Evolutionary conservation across 192 early-diverging fungal species (phyloP).

Genomic region (Nowakowskiella sp.): DNA sequence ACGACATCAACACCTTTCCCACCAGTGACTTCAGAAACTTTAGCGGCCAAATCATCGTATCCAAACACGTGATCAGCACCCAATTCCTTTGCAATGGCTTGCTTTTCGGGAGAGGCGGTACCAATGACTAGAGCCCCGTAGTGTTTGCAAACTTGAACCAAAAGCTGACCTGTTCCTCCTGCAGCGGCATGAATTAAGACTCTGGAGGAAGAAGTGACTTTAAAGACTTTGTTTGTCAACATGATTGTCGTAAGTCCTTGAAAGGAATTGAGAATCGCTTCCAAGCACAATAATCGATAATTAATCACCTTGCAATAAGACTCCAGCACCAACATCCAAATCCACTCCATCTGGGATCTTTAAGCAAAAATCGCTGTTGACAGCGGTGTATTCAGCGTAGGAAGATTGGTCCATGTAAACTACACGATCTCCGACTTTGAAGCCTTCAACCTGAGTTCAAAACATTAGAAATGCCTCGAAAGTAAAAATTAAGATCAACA

Average conservation of each 20-base stretch:
- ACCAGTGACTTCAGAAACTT: constrained; percentile 65
- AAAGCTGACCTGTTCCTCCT: constrained; percentile 75
- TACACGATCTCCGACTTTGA: constrained; percentile 75
- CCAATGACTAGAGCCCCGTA: constrained; percentile 84
- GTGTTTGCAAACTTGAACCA: constrained; percentile 67
- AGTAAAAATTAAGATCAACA: not conserved
- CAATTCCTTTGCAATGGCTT: constrained; percentile 38
- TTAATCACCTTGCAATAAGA: constrained; percentile 61
- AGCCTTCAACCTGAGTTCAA: constrained; percentile 40
- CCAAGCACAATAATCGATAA: too few species aligned
- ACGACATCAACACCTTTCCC: constrained; percentile 68
- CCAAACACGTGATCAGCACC: constrained; percentile 10
- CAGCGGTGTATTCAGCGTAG: constrained; percentile 71
- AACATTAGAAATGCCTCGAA: not conserved
- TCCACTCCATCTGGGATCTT: constrained; percentile 39
- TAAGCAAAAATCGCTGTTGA: constrained; percentile 13
- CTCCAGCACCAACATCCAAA: constrained; percentile 53
- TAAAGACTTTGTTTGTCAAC: constrained; percentile 60
- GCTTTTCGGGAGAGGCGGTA: constrained; percentile 72
- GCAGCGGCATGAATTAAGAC: constrained; percentile 86
- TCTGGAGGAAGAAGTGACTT: constrained; percentile 63
- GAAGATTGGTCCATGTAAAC: constrained; percentile 54
- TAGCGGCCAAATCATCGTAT: constrained; percentile 52
- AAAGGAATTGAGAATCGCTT: constrained; percentile 1
- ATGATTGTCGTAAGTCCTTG: constrained; percentile 65